Base-by-base conservation (phyloP, 345 rosid species). In the Alliaria petiolata region DNA sequence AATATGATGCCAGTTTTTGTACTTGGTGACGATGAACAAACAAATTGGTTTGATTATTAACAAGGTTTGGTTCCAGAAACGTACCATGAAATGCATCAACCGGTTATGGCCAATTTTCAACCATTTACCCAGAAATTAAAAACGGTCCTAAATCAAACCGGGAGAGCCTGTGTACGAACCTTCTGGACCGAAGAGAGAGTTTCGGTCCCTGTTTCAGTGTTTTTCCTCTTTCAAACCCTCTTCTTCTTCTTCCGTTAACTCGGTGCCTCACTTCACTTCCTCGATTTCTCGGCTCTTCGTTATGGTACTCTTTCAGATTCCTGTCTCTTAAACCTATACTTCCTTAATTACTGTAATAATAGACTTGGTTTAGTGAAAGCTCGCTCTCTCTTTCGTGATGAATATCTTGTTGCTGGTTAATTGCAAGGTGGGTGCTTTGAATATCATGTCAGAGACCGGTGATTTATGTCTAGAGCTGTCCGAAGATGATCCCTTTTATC, bases 401-500 rank as follows among this genome's bases (percentile, higher is more conserved):
- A 65, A 30, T 65, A 38, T 46, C 88, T 14, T 39, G 17, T 58
- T 26, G 25, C 52, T 69, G 53, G 52, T 38, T 75, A 8, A 44
- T 58, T 75, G 78, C 88, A 89, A 67, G 97, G 65, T 71, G n/a
- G 54, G 54, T 70, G 71, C 78, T 50, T 74, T 68, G 15, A 54
- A 43, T 55, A 76, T 59, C 16, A 57, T 61, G 44, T 45, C 66
- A 17, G 78, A 66, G 75, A 78, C 51, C 20, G 80, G 39, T 62
- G 79, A 69, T 61, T 73, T 74, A 15, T 80, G 35, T 72, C 74
- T 92, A 67, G 82, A 85, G 75, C 86, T 92, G 28, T 30, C 82
- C 31, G 55, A 81, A 74, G 70, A 57, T 77, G 96, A 85, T 70
- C 86, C 88, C 11, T 63, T 85, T 45, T 84, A 79, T 72, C 78